These are phyloP conservation scores for Paraphysoderma sedebokerense DNA, from an alignment of 371 early-diverging fungal species.

Conservation along the genomic window DNA sequence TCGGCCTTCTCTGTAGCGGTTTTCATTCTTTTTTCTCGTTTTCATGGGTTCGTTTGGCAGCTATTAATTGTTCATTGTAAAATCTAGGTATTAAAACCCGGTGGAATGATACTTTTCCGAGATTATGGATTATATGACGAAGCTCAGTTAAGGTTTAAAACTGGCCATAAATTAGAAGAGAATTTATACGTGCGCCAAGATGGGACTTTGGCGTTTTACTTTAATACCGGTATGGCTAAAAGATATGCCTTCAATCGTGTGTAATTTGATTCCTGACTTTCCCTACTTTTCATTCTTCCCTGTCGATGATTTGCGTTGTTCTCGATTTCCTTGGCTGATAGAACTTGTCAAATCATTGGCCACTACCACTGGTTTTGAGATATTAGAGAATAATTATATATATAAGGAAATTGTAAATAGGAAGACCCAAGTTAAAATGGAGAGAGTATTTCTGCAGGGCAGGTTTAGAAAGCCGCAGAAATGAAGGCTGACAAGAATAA, in stretches of 20 bases:
- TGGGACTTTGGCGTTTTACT: constrained; percentile 31
- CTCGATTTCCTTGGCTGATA: not conserved
- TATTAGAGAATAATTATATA: constrained; percentile 50
- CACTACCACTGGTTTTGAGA: constrained; percentile 45
- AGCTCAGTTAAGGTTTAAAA: constrained; percentile 70
- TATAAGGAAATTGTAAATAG: constrained; percentile 63
- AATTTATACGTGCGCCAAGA: constrained; percentile 82
- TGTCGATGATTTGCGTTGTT: not conserved
- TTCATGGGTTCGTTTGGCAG: no score
- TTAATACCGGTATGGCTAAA: constrained; percentile 7
- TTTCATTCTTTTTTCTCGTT: no score
- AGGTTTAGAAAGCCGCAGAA: constrained; percentile 25
- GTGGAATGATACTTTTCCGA: constrained; percentile 62
- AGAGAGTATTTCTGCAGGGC: constrained; percentile 76
- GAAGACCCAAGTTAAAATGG: constrained; percentile 50
- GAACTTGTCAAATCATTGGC: constrained; percentile 36
- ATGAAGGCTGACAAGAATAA: no score
- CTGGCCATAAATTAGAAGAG: constrained; percentile 53
- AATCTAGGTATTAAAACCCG: constrained; percentile 42
- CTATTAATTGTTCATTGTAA: not conserved
- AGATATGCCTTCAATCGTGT: no score
- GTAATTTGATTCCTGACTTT: constrained; percentile 49
- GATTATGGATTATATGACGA: constrained; percentile 81
- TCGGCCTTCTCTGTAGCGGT: no score
- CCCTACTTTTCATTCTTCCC: constrained; percentile 10